Percentiles rank a stretch among this genome's conserved stretches.
Evolutionary conservation across 441 rosid genomes (phyloP).

Genomic region (Metrosideros polymorpha): DNA sequence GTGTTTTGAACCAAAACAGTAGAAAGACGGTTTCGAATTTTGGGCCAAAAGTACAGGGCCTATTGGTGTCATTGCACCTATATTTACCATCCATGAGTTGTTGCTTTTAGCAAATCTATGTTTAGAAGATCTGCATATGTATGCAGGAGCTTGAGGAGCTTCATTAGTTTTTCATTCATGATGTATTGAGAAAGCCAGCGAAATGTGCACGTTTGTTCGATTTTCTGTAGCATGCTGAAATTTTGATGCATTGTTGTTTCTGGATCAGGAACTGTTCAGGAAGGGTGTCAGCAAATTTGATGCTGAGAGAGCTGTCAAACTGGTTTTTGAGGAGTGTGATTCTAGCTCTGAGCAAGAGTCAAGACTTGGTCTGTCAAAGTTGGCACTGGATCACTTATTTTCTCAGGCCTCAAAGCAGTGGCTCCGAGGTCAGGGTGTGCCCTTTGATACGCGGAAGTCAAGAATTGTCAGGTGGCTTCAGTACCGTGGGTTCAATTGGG

Average conservation of each 20-base stretch:
- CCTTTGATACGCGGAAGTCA: constrained; percentile 57
- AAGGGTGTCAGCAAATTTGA: constrained; percentile 52
- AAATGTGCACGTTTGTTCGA: not conserved
- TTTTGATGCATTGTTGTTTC: not conserved
- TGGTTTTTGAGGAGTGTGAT: constrained; percentile 49
- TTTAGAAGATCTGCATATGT: not conserved
- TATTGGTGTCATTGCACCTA: not conserved
- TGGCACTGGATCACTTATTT: constrained; percentile 55
- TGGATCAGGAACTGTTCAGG: constrained; percentile 52
- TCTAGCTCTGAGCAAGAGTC: constrained; percentile 31
- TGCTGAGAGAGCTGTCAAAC: constrained; percentile 58
- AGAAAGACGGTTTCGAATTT: not conserved
- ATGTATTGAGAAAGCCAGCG: not conserved
- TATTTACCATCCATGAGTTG: not conserved
- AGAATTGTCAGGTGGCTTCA: constrained; percentile 89
- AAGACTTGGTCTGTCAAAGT: constrained; percentile 51
- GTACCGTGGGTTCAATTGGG: constrained; percentile 86
- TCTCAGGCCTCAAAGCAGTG: constrained; percentile 76
- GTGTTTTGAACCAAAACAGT: not conserved
- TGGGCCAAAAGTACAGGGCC: not conserved
- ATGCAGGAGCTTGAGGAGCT: not conserved
- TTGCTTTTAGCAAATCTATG: not conserved
- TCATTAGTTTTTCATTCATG: not conserved
- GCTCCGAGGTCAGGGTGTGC: constrained; percentile 49
- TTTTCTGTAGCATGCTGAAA: not conserved